Percentiles rank a stretch among this genome's conserved stretches.
These are phyloP conservation scores for Ustilago tritici DNA, from an alignment of 1,284 basidiomycete species.

Conservation along the genomic window DNA sequence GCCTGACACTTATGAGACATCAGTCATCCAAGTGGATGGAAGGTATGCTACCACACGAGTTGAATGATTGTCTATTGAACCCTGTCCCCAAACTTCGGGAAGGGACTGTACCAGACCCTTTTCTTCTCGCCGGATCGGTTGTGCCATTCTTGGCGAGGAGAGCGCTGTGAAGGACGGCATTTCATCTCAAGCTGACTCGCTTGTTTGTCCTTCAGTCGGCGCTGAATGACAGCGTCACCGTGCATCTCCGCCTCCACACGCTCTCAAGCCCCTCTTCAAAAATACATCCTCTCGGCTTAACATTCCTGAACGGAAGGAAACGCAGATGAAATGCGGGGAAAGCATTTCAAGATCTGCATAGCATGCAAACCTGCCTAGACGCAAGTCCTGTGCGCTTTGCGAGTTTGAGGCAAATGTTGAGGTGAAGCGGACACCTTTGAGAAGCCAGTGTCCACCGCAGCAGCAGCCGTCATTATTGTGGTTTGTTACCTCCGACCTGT, in stretches of 20 bases:
- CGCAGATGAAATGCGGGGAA: slow-evolving; percentile 1
- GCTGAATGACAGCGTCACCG: slow-evolving; percentile 9
- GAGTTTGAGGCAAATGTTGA: too few species aligned
- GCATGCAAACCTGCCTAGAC: neutral
- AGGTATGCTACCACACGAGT: too few species aligned
- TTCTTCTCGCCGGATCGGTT: neutral
- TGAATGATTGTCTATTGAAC: too few species aligned
- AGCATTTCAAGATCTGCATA: neutral
- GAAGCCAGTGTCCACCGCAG: neutral
- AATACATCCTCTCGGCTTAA: too few species aligned
- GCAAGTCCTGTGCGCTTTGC: too few species aligned
- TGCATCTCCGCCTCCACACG: slow-evolving; percentile 14
- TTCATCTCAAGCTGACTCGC: neutral
- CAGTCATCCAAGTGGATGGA: too few species aligned
- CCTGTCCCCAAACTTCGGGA: neutral
- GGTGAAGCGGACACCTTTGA: neutral
- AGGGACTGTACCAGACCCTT: neutral
- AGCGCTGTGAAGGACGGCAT: neutral
- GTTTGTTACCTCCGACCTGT: neutral
- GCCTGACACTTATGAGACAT: too few species aligned
- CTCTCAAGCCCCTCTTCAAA: neutral
- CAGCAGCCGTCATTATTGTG: neutral
- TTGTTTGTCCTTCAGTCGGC: neutral
- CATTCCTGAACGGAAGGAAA: too few species aligned
- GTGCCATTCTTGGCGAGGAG: neutral